phyloP scores from a whole-genome alignment of 345 rosid genomes.

The Eucalyptus fibrosa region DNA sequence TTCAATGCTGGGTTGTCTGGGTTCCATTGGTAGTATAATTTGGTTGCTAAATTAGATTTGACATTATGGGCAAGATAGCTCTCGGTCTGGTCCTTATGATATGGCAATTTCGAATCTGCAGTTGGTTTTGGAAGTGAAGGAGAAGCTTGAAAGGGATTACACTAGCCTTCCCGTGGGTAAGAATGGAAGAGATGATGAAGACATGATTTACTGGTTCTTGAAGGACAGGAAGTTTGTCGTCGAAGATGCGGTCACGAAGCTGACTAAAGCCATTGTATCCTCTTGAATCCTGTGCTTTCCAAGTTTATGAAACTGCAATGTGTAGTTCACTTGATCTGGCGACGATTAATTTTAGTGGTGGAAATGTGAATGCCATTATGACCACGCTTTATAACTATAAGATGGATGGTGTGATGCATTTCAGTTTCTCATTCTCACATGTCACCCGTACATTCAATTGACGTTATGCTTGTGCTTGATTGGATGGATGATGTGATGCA shows the following conservation, averaged over 20 bases:
- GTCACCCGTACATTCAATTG: neutral
- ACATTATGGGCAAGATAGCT: neutral
- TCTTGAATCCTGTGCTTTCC: neutral
- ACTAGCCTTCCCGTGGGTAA: conserved; percentile 59
- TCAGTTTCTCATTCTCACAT: neutral
- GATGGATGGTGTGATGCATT: neutral
- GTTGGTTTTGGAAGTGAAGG: conserved; percentile 70
- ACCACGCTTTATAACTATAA: neutral
- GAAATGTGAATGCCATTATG: neutral
- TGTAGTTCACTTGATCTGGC: neutral
- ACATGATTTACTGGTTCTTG: conserved; percentile 81
- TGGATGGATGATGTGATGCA: neutral
- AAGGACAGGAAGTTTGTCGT: conserved; percentile 63
- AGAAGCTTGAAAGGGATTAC: conserved; percentile 51
- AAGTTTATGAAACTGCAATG: neutral
- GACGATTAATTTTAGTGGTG: neutral
- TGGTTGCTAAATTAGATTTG: neutral
- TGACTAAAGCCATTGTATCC: conserved; percentile 83
- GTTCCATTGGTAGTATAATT: neutral
- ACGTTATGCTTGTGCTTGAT: neutral
- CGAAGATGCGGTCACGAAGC: conserved; percentile 48
- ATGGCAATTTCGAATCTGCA: conserved; percentile 8
- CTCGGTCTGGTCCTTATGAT: neutral
- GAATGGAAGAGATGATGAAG: conserved; percentile 91
- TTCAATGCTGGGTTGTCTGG: neutral